A percentile compares a stretch with the other conserved stretches of the same genome.
Conservation (phyloP, 306 rosid genomes). For the Rosa chinensis region DNA sequence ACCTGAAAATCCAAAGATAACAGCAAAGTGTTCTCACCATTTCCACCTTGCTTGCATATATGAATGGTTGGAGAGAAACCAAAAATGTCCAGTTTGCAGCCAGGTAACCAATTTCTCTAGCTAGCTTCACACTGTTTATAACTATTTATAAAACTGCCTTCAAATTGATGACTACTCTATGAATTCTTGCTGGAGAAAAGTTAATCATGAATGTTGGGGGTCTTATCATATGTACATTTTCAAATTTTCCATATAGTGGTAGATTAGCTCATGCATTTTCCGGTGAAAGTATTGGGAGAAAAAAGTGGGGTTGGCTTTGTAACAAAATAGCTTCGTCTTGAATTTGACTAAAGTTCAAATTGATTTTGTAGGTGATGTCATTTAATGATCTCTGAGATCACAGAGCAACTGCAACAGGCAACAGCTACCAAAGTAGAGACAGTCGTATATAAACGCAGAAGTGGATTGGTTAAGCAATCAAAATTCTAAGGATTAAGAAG, state of each 20-base stretch:
- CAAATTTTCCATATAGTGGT: not conserved
- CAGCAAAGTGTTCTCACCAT: constrained; percentile 31
- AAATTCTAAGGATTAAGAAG: not conserved
- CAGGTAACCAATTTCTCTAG: constrained; percentile 26
- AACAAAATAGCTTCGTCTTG: not conserved
- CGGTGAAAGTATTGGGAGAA: not conserved
- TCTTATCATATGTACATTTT: not conserved
- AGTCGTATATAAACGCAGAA: not conserved
- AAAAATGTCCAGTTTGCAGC: constrained; percentile 40
- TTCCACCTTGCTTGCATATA: constrained; percentile 50
- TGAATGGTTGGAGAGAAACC: constrained; percentile 43
- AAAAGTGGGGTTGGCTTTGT: not conserved
- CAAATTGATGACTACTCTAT: not conserved
- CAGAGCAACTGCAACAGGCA: not conserved
- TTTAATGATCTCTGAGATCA: not conserved
- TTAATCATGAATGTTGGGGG: not conserved
- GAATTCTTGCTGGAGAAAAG: not conserved
- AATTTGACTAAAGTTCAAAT: not conserved
- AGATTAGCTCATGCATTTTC: not conserved
- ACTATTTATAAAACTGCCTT: not conserved
- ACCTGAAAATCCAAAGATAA: constrained; percentile 39
- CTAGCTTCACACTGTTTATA: not conserved
- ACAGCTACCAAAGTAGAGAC: not conserved
- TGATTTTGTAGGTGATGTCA: not conserved
- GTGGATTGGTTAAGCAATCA: not conserved